Base-by-base conservation (phyloP, 352 stramenopile species). In the Phytophthora pseudosyringae region DNA sequence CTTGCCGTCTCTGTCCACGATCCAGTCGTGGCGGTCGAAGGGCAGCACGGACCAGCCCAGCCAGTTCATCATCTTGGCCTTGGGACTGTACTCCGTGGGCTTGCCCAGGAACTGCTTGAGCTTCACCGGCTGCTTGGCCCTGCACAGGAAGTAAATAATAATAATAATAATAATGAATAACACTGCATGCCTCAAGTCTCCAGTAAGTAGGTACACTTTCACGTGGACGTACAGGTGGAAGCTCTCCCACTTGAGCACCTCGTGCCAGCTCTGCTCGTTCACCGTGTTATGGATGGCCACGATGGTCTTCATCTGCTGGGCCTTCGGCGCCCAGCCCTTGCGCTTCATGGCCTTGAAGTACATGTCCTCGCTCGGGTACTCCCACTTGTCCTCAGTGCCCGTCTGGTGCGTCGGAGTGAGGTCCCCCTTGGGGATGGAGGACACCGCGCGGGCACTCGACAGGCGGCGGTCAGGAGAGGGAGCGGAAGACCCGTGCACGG, bases 21-120 rank as follows among this genome's bases (percentile, higher is more conserved):
- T 91, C 98, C 98, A 99, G 83, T 99, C 98, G 78, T 99, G 98
- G 32, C 98, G 88, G 78, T 99, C 97, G 71, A 99, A 99, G 5
- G 98, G 98, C 60, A 80, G 90, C 82, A 95, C 98, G 52, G 63
- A 95, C 84, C 82, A 93, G n/a, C 85, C 85, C 39, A 93, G 51
- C 31, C 81, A 71, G 66, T 97, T 95, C 77, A 93, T 83, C 12
- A 98, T 72, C 59, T 88, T 97, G 26, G 97, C 96, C 77, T 98
- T 98, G 44, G 97, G 97, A 53, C 89, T 96, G 51, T 92, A 93
- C 71, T 99, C 96, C 5, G 90, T 95, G n/a, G 96, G 96, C 38
- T 97, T 94, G 44, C 97, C 97, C 53, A 98, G 81, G 78, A 99
- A 99, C 48, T 89, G 86, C 49, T 98, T 94, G 25, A 99, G 79